Conservation (phyloP, 2,329 filamentous ascomycete species). For the Colletotrichum costaricense region DNA sequence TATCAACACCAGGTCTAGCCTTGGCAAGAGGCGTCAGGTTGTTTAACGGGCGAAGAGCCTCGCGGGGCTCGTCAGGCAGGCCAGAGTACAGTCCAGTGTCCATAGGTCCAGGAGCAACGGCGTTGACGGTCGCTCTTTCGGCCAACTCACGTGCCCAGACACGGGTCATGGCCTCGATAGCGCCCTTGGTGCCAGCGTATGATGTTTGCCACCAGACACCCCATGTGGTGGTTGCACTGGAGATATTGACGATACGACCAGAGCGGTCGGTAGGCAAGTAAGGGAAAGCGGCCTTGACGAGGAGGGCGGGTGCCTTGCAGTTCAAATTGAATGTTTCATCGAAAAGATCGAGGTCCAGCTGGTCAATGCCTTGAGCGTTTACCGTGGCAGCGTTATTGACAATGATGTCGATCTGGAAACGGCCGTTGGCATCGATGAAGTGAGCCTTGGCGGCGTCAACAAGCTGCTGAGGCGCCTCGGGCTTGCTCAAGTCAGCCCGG, state of each 20-base stretch:
- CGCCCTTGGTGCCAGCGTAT: conserved; percentile 69
- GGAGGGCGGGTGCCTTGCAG: conserved; percentile 81
- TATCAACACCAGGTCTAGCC: conserved; percentile 38
- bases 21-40: conserved; percentile 60
- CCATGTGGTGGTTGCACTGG: conserved; percentile 50
- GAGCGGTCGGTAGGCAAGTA: conserved; percentile 77
- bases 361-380: conserved; percentile 68
- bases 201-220: conserved; percentile 38
- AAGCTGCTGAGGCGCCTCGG: conserved; percentile 69
- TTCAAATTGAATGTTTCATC: conserved; percentile 81
- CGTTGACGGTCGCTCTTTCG: conserved; percentile 64
- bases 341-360: conserved; percentile 66
- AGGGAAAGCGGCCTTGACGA: conserved; percentile 78
- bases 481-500: conserved; percentile 77
- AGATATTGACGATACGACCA: conserved; percentile 65
- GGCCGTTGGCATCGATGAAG: conserved; percentile 60
- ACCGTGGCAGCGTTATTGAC: conserved; percentile 86
- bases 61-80: conserved; percentile 62
- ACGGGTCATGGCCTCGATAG: conserved; percentile 68
- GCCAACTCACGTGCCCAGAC: conserved; percentile 68
- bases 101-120: conserved; percentile 65
- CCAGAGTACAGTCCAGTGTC: conserved; percentile 56
- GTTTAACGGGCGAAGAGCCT: conserved; percentile 50
- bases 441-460: conserved; percentile 68
- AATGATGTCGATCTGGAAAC: conserved; percentile 81